These are phyloP conservation scores for Auricularia auricula-judae DNA, from an alignment of 768 basidiomycete genomes.

Conservation along the genomic window DNA sequence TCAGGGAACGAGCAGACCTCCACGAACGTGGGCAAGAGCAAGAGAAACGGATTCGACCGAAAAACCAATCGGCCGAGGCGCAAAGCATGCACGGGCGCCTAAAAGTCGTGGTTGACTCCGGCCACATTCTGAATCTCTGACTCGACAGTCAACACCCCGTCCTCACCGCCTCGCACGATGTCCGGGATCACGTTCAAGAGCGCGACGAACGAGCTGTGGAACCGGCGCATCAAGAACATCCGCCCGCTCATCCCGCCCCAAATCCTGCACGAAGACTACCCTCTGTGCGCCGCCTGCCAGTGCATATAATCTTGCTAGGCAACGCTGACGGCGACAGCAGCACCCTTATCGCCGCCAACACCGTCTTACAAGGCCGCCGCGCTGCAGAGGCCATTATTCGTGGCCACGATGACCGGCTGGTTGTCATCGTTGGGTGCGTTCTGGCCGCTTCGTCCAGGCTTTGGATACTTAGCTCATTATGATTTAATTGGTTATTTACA, in stretches of 20 bases:
- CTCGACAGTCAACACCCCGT: no score
- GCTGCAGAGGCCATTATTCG: conserved; percentile 68
- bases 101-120: no score
- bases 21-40: no score
- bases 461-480: no score
- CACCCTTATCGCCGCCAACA: conserved; percentile 72
- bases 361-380: conserved; percentile 76
- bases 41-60: no score
- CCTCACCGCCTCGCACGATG: not conserved
- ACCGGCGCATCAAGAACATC: conserved; percentile 75
- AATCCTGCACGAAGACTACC: conserved; percentile 89
- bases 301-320: conserved; percentile 2
- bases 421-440: conserved; percentile 81
- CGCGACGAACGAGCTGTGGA: conserved; percentile 72
- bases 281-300: conserved; percentile 40
- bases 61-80: no score
- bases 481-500: no score
- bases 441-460: no score
- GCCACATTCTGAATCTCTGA: no score
- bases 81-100: no score
- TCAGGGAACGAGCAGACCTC: no score
- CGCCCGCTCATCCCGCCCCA: conserved; percentile 90
- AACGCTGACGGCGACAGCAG: conserved; percentile 24
- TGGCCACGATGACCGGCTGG: conserved; percentile 83
- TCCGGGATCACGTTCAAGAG: conserved; percentile 46